Percentiles rank a stretch among this genome's conserved stretches.
phyloP scores from a whole-genome alignment of 345 rosid genomes.

The Salix dunnii region DNA sequence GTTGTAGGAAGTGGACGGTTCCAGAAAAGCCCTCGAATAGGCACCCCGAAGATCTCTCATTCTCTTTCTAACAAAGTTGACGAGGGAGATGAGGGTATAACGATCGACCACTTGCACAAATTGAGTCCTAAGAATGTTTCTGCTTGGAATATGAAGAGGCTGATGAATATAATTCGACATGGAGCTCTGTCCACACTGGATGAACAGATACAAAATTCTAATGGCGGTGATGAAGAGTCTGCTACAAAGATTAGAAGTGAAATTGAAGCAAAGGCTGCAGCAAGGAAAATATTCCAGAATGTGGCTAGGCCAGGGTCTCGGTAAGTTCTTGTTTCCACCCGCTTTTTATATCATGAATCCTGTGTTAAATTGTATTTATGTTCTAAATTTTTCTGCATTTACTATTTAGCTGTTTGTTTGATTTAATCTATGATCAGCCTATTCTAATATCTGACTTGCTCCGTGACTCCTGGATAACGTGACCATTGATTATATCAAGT shows the following conservation, averaged over 20 bases:
- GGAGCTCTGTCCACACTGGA: constrained; percentile 31
- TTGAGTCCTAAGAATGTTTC: constrained; percentile 30
- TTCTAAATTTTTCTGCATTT: neutral
- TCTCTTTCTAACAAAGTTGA: constrained; percentile 12
- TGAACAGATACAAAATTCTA: constrained; percentile 19
- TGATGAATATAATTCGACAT: constrained; percentile 26
- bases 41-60: constrained; percentile 23
- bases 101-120: constrained; percentile 29
- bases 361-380: neutral
- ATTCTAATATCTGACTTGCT: neutral
- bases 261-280: constrained; percentile 31
- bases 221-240: constrained; percentile 27
- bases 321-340: constrained; percentile 2
- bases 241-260: constrained; percentile 30
- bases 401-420: neutral
- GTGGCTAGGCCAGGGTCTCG: constrained; percentile 31
- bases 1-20: constrained; percentile 22
- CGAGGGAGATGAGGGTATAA: constrained; percentile 24
- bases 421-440: neutral
- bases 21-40: constrained; percentile 26
- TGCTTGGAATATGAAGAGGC: constrained; percentile 42
- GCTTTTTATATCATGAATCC: neutral
- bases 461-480: neutral
- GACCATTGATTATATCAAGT: neutral
- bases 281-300: constrained; percentile 32